phyloP scores from a whole-genome alignment of 2,329 filamentous ascomycete genomes.

The Juglanconis juglandina region DNA sequence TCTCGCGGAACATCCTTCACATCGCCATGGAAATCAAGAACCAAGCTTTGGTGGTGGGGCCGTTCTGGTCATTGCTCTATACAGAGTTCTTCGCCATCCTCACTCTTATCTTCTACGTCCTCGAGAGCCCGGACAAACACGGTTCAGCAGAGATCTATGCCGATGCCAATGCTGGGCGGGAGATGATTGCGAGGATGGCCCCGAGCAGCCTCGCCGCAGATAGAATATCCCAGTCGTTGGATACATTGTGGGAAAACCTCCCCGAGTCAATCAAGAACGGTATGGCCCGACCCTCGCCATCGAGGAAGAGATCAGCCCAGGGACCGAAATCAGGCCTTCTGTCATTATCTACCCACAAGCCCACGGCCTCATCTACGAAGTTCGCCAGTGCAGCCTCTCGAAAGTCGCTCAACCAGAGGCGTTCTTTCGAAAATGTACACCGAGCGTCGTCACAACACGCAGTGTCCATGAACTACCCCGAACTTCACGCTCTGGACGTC shows the following conservation, averaged over 20 bases:
- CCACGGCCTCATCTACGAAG: neutral
- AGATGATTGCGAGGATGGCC: conserved; percentile 75
- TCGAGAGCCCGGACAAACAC: conserved; percentile 74
- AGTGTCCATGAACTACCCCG: conserved; percentile 39
- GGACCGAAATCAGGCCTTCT: conserved; percentile 34
- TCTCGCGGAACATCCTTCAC: conserved; percentile 72
- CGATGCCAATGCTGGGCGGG: conserved; percentile 80
- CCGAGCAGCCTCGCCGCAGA: conserved; percentile 86
- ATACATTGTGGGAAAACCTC: conserved; percentile 76
- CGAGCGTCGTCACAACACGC: conserved; percentile 25
- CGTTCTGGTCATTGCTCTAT: conserved; percentile 85
- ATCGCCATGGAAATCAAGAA: conserved; percentile 76
- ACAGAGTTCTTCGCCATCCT: conserved; percentile 80
- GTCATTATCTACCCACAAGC: conserved; percentile 17
- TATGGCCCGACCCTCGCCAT: conserved; percentile 36
- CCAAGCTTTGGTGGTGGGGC: conserved; percentile 70
- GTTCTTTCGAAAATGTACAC: conserved; percentile 33
- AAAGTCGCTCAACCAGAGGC: neutral
- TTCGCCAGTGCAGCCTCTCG: neutral
- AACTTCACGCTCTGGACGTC: conserved; percentile 45
- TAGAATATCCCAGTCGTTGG: conserved; percentile 73
- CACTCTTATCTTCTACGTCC: conserved; percentile 73
- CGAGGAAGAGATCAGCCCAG: conserved; percentile 57
- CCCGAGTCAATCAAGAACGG: conserved; percentile 65
- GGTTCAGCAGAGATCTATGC: conserved; percentile 76